Conservation (phyloP, 164 flowering plant genomes). For the Saururus chinensis region DNA sequence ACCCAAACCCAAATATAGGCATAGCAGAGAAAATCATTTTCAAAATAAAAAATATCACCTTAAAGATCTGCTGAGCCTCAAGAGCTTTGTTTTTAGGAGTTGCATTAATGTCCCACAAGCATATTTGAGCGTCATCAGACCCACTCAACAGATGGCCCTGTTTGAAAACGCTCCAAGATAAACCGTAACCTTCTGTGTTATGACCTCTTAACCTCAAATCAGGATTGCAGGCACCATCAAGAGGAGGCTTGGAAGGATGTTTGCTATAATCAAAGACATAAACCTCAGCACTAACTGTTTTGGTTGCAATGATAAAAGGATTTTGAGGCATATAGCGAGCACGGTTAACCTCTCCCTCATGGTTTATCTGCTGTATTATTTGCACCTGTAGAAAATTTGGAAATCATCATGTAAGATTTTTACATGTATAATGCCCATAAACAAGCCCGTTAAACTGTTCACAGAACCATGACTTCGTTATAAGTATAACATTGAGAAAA, state of each 20-base stretch:
- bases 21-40: background rate
- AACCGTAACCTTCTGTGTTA: constrained; percentile 88
- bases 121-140: constrained; percentile 96
- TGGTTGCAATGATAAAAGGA: constrained; percentile 76
- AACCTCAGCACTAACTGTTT: constrained; percentile 89
- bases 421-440: too few relatives aligned
- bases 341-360: constrained; percentile 94
- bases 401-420: background rate
- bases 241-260: constrained; percentile 83
- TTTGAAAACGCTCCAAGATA: constrained; percentile 91
- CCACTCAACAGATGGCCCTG: constrained; percentile 89
- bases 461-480: background rate
- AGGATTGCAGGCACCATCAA: constrained; percentile 78
- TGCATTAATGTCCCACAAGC: constrained; percentile 86
- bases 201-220: constrained; percentile 92
- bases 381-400: constrained; percentile 53
- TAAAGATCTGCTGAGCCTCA: constrained; percentile 78
- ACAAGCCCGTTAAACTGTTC: background rate
- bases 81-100: constrained; percentile 81
- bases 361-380: constrained; percentile 86
- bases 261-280: constrained; percentile 89
- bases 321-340: constrained; percentile 99
- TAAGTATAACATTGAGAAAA: too few relatives aligned
- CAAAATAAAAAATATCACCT: constrained; percentile 31
- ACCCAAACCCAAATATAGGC: background rate